These are phyloP conservation scores for Phyllosticta citrichinensis DNA, from an alignment of 2,329 filamentous ascomycete genomes.

Conservation along the genomic window DNA sequence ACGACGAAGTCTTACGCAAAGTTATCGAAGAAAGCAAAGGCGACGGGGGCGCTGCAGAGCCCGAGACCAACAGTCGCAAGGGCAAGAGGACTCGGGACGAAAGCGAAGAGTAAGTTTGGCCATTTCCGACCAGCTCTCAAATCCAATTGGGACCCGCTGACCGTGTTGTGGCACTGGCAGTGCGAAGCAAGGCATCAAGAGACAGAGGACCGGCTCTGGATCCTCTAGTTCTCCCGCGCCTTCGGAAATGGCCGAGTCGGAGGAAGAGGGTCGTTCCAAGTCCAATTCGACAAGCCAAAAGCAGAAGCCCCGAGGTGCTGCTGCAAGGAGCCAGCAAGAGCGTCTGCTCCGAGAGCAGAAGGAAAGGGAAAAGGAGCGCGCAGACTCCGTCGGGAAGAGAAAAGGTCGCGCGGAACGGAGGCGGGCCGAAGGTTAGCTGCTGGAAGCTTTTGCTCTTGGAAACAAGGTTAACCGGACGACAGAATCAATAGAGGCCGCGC, in stretches of 20 bases:
- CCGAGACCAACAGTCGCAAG: conserved; percentile 50
- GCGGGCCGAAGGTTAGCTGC: conserved; percentile 59
- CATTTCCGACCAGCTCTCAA: neutral
- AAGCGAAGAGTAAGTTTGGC: conserved; percentile 73
- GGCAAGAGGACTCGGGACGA: conserved; percentile 80
- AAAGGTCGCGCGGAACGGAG: conserved; percentile 75
- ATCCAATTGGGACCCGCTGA: neutral
- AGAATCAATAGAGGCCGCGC: neutral
- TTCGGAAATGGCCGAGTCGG: conserved; percentile 51
- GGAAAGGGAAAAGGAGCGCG: conserved; percentile 62
- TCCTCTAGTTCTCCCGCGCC: conserved; percentile 15
- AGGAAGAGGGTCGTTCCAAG: conserved; percentile 49
- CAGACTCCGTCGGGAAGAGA: conserved; percentile 67
- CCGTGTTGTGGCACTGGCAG: conserved; percentile 35
- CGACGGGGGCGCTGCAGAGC: conserved; percentile 50
- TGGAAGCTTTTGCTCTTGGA: neutral
- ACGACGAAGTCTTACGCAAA: conserved; percentile 77
- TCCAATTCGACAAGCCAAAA: conserved; percentile 30
- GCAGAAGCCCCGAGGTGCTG: conserved; percentile 37
- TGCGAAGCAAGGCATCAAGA: conserved; percentile 61
- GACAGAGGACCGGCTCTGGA: conserved; percentile 61
- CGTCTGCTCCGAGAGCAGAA: conserved; percentile 49
- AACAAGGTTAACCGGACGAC: neutral
- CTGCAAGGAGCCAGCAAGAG: conserved; percentile 43
- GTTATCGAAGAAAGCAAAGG: conserved; percentile 94